Conservation (phyloP, 2,329 filamentous ascomycete species). For the Fusarium praegraminearum region DNA sequence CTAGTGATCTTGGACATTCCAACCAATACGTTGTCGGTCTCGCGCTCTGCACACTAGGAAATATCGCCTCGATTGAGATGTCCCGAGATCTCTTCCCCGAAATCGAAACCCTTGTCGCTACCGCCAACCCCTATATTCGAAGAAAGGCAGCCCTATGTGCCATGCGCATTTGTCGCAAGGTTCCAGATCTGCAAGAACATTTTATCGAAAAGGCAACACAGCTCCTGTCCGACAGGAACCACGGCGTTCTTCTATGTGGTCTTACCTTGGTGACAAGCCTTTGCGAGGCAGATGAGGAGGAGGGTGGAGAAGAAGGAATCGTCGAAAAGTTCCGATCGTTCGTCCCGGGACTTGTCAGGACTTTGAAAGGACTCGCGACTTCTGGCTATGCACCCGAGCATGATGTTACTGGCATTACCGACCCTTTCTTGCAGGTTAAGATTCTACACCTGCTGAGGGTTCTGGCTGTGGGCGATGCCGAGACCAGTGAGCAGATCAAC, state of each 20-base stretch:
- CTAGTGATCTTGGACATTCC: conserved; percentile 91
- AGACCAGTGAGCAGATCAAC: conserved; percentile 97
- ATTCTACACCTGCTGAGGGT: conserved; percentile 88
- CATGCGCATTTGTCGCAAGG: conserved; percentile 98
- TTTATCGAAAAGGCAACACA: conserved; percentile 94
- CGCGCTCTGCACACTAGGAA: conserved; percentile 94
- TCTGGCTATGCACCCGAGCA: conserved; percentile 98
- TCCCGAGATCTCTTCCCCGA: conserved; percentile 96
- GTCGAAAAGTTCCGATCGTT: conserved; percentile 91
- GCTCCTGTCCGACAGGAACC: conserved; percentile 91
- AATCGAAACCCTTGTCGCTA: conserved; percentile 91
- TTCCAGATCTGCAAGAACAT: conserved; percentile 96
- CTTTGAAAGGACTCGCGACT: conserved; percentile 89
- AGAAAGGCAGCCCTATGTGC: conserved; percentile 98
- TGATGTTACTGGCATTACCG: conserved; percentile 97
- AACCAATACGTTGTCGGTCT: conserved; percentile 99
- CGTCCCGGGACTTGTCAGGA: conserved; percentile 87
- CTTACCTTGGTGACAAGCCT: conserved; percentile 90
- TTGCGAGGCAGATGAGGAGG: conserved; percentile 93
- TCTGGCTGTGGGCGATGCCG: conserved; percentile 84
- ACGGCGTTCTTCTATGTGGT: conserved; percentile 93
- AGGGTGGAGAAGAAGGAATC: conserved; percentile 88
- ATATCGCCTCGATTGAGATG: conserved; percentile 99
- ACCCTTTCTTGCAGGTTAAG: conserved; percentile 98
- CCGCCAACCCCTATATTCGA: conserved; percentile 97